Percentiles rank a stretch among this genome's conserved stretches.
Evolutionary conservation across 768 basidiomycete genomes (phyloP).

Genomic region (Phaeotremella skinneri): DNA sequence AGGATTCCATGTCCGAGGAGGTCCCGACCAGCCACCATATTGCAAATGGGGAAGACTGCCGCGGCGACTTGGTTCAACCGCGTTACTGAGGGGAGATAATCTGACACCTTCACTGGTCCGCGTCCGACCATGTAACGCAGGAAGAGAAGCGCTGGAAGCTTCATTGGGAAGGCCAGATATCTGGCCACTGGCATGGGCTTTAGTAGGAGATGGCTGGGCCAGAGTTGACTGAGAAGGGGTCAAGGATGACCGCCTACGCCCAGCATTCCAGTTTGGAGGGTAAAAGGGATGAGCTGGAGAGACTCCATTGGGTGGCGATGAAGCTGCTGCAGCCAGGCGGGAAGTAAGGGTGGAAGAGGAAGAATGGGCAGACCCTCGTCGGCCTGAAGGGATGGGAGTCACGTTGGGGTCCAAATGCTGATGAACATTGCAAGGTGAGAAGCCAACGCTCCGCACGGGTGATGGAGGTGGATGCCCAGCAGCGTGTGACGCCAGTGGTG

Average conservation of each 20-base stretch:
- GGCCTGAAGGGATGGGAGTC: constrained; percentile 2
- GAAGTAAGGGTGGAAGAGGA: constrained; percentile 35
- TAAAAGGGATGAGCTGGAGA: constrained; percentile 10
- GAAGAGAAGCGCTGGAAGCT: constrained; percentile 22
- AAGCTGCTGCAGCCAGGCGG: background rate
- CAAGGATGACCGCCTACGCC: constrained; percentile 37
- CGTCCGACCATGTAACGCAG: constrained; percentile 11
- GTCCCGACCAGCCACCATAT: constrained; percentile 28
- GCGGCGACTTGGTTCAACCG: constrained; percentile 17
- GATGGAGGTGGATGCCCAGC: constrained; percentile 14
- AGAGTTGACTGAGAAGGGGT: constrained; percentile 40
- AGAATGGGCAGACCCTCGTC: constrained; percentile 31
- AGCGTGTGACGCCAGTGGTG: constrained; percentile 12
- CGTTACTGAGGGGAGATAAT: background rate
- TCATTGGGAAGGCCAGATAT: constrained; percentile 25
- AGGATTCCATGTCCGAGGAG: constrained; percentile 32
- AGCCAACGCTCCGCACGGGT: constrained; percentile 21
- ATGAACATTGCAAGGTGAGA: constrained; percentile 14
- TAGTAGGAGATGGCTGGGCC: constrained; percentile 40
- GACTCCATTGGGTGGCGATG: background rate
- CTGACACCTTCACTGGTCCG: constrained; percentile 11
- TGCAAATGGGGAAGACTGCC: constrained; percentile 41
- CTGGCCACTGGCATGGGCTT: constrained; percentile 28
- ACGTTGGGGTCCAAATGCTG: constrained; percentile 3
- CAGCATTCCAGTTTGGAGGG: constrained; percentile 10